Evolutionary conservation across 495 filamentous ascomycete genomes (phyloP), one percentile per base, ranked within the genome.

Genomic region (Massariosphaeria phaeospora): DNA sequence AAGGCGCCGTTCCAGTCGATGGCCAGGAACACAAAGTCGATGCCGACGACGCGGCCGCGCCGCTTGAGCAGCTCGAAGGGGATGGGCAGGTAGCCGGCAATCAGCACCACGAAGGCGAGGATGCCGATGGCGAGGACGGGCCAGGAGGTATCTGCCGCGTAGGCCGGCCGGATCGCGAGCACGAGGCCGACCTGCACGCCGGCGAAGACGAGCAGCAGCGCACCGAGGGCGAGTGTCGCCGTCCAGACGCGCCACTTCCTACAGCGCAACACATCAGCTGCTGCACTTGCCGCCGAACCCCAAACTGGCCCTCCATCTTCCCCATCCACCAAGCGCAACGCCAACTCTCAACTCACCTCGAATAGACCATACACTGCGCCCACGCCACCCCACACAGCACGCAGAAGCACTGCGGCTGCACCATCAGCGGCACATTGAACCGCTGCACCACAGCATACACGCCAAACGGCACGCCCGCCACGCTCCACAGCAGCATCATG

Each of bases 401-500:
- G 55, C 80, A 76, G 57, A 89, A 87, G 2, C 79, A 70, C 62
- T 88, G 84, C 6, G 86, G 83, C 68, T 90, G 86, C 7, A 88
- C 74, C 49, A 88, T 84, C 10, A 89, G 66, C 0, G 85, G 82
- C 31, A 87, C 76, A 64, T 88, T 89, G 70, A 89, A 85, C 52
- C 82, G 71, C 73, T 89, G 54, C 3, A 18, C 34, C 2, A 55
- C 41, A 1, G 52, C 52, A 25, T 55, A 55, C 3, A 33, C 18
- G 12, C 52, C 34, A 23, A 55, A 55, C 3, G 52, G 52, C 13
- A 55, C 42, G 2, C 31, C 52, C 9, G 30, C 27, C 1, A 21
- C 35, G 4, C 79, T 80, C 84, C 85, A 89, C 1, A 88, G 65
- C 41, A 87, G 79, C 81, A 87, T 84, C 85, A 89, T 89, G 10